Percentiles rank a stretch among this genome's conserved stretches.
phyloP scores from a whole-genome alignment of 176 grass and related monocot genomes.

The Ensete glaucum region DNA sequence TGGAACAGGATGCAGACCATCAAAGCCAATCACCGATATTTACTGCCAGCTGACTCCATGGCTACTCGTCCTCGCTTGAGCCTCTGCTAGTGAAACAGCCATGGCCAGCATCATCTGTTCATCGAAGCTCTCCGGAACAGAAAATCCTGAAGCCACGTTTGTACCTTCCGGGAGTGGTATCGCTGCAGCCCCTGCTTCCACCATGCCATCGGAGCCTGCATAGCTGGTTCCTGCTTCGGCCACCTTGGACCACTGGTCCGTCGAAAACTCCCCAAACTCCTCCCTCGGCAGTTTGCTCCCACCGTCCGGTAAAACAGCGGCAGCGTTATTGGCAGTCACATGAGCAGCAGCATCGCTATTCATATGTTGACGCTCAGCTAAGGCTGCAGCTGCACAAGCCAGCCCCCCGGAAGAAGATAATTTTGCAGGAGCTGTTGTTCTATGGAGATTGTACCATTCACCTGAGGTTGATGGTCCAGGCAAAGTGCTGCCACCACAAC shows the following conservation, averaged over 20 bases:
- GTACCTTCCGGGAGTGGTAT: slow-evolving; percentile 19
- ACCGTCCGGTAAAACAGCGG: neutral
- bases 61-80: slow-evolving; percentile 30
- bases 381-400: slow-evolving; percentile 60
- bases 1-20: neutral
- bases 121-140: slow-evolving; percentile 74
- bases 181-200: slow-evolving; percentile 26
- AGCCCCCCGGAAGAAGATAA: slow-evolving; percentile 45
- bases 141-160: slow-evolving; percentile 14
- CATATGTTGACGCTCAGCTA: slow-evolving; percentile 70
- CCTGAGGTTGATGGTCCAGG: slow-evolving; percentile 7
- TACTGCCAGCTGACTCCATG: slow-evolving; percentile 31
- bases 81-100: slow-evolving; percentile 69
- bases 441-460: slow-evolving; percentile 12
- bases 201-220: slow-evolving; percentile 34
- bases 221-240: slow-evolving; percentile 31
- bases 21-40: neutral
- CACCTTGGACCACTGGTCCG: slow-evolving; percentile 36
- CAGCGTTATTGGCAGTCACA: neutral
- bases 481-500: slow-evolving; percentile 1
- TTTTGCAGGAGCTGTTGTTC: slow-evolving; percentile 11
- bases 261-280: slow-evolving; percentile 33
- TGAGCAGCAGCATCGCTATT: slow-evolving; percentile 23
- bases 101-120: slow-evolving; percentile 93
- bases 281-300: slow-evolving; percentile 28